These are phyloP conservation scores for Cyclotella cryptica DNA, from an alignment of 108 stramenopile genomes.

Conservation along the genomic window DNA sequence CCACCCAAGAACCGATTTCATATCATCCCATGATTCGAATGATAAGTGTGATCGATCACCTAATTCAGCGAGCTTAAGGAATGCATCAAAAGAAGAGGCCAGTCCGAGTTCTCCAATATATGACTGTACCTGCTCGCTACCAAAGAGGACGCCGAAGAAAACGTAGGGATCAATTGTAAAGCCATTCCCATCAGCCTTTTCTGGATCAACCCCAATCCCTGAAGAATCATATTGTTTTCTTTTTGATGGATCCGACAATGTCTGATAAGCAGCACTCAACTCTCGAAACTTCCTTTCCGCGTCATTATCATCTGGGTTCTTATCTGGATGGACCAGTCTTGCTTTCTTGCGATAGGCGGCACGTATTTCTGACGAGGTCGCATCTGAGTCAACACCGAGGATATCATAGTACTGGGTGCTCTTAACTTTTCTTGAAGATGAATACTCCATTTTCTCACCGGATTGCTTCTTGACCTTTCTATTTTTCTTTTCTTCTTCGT, in stretches of 20 bases:
- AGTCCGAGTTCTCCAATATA: constrained; percentile 58
- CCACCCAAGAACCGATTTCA: constrained; percentile 37
- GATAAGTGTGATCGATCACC: constrained; percentile 18
- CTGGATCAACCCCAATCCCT: constrained; percentile 36
- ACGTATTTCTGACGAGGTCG: constrained; percentile 57
- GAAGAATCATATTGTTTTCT: constrained; percentile 48
- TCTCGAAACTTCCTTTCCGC: constrained; percentile 49
- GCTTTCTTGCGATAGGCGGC: constrained; percentile 69
- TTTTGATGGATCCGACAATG: constrained; percentile 42
- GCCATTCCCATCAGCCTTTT: constrained; percentile 16
- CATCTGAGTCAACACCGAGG: constrained; percentile 36
- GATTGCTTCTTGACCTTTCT: neutral
- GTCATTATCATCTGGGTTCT: constrained; percentile 56
- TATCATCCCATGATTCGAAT: constrained; percentile 41
- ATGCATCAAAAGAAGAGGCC: constrained; percentile 43
- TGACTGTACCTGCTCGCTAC: constrained; percentile 45
- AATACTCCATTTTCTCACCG: neutral
- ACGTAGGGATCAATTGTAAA: constrained; percentile 39
- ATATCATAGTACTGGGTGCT: constrained; percentile 55
- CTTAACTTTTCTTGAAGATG: constrained; percentile 30
- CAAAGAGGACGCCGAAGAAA: constrained; percentile 58
- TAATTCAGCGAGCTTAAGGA: constrained; percentile 30
- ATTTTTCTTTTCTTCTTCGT: constrained; percentile 20
- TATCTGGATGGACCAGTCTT: constrained; percentile 74
- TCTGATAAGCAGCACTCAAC: constrained; percentile 58